Evolutionary conservation across 108 stramenopile genomes (phyloP).

Genomic region (Stephanodiscus minutulus): DNA sequence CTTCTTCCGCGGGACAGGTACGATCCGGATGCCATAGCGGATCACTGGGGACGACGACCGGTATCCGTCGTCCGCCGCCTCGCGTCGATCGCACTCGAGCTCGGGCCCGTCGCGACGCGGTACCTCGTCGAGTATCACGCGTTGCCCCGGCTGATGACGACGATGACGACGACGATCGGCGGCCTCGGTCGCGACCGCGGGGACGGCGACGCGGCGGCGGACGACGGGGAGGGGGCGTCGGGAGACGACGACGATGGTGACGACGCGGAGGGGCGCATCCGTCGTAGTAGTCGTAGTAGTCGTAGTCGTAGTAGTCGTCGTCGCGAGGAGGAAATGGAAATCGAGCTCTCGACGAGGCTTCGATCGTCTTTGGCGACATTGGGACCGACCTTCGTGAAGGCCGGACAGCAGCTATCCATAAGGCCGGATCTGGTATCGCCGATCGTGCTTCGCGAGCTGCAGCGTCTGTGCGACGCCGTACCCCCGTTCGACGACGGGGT

Average conservation of each 20-base stretch:
- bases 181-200: not conserved
- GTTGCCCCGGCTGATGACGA: constrained; percentile 14
- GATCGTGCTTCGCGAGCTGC: constrained; percentile 82
- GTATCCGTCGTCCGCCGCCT: constrained; percentile 59
- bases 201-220: too few species aligned
- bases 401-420: constrained; percentile 89
- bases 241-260: not conserved
- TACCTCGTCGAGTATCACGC: constrained; percentile 49
- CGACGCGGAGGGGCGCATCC: not conserved
- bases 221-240: not conserved
- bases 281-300: too few species aligned
- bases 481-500: constrained; percentile 81
- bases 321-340: constrained; percentile 26
- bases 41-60: constrained; percentile 77
- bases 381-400: constrained; percentile 95
- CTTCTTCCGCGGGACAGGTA: constrained; percentile 55
- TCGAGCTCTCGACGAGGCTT: constrained; percentile 48
- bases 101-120: constrained; percentile 53
- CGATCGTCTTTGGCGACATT: constrained; percentile 75
- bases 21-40: constrained; percentile 54
- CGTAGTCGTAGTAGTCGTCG: too few species aligned
- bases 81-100: constrained; percentile 44
- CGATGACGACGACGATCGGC: not conserved
- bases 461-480: constrained; percentile 93
- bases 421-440: constrained; percentile 93